Evolutionary conservation across 345 rosid genomes (phyloP).

Genomic region (Eucalyptus erythrocorys): DNA sequence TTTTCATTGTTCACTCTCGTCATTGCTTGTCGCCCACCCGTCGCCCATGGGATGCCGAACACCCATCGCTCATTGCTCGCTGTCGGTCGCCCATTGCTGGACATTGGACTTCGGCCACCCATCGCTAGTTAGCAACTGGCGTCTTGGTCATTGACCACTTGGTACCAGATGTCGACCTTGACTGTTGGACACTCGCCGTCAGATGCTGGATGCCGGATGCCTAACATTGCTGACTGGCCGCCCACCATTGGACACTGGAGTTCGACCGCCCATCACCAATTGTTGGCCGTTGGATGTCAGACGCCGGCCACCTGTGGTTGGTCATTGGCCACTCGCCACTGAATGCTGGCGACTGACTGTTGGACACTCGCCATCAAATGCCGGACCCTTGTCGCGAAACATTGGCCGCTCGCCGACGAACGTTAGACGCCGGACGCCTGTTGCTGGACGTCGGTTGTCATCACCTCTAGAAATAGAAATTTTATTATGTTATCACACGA

Average conservation of each 20-base stretch:
- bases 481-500: no score
- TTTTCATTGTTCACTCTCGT: no score
- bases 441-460: accelerated
- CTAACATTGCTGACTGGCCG: accelerated
- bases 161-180: accelerated
- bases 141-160: accelerated
- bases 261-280: accelerated
- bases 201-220: no score
- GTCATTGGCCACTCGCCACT: no score
- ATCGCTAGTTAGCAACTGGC: accelerated
- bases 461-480: accelerated
- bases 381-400: accelerated
- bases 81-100: accelerated
- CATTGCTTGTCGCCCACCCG: no score
- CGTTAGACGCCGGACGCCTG: accelerated
- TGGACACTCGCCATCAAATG: accelerated
- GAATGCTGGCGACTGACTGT: no score
- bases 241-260: accelerated
- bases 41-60: accelerated
- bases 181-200: accelerated
- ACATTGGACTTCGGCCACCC: accelerated
- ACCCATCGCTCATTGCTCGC: no score
- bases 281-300: accelerated
- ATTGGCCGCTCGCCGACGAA: accelerated
- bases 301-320: accelerated